Percentiles rank a stretch among this genome's conserved stretches.
phyloP scores from a whole-genome alignment of 164 flowering plant species.

The Vitis cinerea region DNA sequence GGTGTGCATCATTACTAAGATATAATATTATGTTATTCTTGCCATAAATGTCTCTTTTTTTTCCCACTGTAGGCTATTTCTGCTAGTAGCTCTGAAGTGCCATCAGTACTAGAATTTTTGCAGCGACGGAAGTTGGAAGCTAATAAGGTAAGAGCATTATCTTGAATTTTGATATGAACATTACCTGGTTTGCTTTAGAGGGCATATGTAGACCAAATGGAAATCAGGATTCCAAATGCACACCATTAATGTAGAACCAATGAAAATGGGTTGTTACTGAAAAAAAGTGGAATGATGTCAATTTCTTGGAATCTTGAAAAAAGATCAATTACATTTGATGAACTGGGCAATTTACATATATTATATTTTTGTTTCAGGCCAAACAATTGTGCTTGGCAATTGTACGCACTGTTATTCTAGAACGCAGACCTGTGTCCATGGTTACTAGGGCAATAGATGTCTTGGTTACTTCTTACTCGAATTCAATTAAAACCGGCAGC shows the following conservation, averaged over 20 bases:
- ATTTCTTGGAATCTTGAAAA: too few relatives aligned
- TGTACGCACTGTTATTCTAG: conserved; percentile 66
- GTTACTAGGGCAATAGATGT: conserved; percentile 78
- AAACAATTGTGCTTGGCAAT: conserved; percentile 73
- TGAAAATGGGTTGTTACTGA: too few relatives aligned
- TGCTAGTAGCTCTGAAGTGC: conserved; percentile 88
- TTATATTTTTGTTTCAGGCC: conserved; percentile 54
- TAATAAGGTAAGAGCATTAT: conserved; percentile 45
- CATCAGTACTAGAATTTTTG: conserved; percentile 80
- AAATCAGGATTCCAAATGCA: too few relatives aligned
- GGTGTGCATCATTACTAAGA: conserved; percentile 1
- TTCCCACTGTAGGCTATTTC: conserved; percentile 73
- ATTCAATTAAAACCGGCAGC: conserved; percentile 52
- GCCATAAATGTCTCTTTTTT: conserved; percentile 4
- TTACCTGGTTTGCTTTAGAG: too few relatives aligned
- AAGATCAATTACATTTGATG: too few relatives aligned
- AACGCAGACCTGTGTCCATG: conserved; percentile 67
- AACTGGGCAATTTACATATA: neutral
- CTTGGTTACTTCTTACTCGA: conserved; percentile 59
- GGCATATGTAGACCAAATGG: too few relatives aligned
- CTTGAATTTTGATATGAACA: too few relatives aligned
- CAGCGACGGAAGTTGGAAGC: conserved; percentile 84
- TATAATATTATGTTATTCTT: neutral
- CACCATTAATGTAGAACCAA: too few relatives aligned
- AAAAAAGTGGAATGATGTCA: too few relatives aligned